A percentile compares a stretch with the other conserved stretches of the same genome.
Conservation (phyloP, 257 asterid genomes). For the Solanum infundibuliforme region DNA sequence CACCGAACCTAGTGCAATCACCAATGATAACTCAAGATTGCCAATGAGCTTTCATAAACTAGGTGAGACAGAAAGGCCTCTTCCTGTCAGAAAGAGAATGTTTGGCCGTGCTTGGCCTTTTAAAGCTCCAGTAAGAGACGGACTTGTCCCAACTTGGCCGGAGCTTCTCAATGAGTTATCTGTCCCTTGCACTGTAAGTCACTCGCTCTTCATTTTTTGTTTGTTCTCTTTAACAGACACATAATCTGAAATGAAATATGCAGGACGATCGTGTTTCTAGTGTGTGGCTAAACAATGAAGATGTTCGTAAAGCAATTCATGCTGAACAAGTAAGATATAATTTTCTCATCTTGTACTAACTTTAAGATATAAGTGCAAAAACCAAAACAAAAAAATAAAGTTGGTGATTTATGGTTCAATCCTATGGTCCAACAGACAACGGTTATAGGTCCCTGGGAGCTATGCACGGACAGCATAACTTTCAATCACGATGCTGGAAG, state of each 20-base stretch:
- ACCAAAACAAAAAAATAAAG: neutral
- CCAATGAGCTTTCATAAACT: conserved; percentile 79
- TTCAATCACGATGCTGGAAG: conserved; percentile 77
- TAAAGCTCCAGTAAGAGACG: conserved; percentile 80
- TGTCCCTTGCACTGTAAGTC: conserved; percentile 81
- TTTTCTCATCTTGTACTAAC: conserved; percentile 1
- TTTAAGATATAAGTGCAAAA: neutral
- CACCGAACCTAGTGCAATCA: conserved; percentile 18
- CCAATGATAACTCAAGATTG: conserved; percentile 22
- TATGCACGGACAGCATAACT: conserved; percentile 53
- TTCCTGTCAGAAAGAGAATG: conserved; percentile 65
- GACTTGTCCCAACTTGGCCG: conserved; percentile 87
- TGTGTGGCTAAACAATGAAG: conserved; percentile 67
- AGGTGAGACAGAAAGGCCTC: conserved; percentile 87
- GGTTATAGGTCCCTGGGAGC: conserved; percentile 49
- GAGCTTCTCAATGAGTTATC: conserved; percentile 30
- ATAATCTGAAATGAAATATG: conserved; percentile 4
- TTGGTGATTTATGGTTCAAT: neutral
- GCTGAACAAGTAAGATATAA: conserved; percentile 58
- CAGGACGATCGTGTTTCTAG: conserved; percentile 77
- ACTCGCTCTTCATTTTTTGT: neutral
- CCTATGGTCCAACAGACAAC: conserved; percentile 24
- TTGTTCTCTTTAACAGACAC: neutral
- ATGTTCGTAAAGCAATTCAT: conserved; percentile 79
- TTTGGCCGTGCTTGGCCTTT: conserved; percentile 98